A percentile compares a stretch with the other conserved stretches of the same genome.
These are phyloP conservation scores for Haberlea rhodopensis DNA, from an alignment of 257 asterid species.

Conservation along the genomic window DNA sequence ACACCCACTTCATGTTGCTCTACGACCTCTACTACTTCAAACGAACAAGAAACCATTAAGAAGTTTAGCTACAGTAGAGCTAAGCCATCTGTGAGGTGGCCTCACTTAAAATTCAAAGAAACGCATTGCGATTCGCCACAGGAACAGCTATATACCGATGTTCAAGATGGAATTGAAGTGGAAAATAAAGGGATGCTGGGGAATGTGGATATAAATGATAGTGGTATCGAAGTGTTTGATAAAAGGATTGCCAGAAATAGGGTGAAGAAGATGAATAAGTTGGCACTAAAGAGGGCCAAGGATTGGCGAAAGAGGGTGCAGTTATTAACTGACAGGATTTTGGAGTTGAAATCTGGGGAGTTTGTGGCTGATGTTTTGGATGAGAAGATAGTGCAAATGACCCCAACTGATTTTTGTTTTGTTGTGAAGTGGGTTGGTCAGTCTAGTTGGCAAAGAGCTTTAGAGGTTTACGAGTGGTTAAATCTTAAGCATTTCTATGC, in stretches of 20 bases:
- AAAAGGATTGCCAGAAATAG: slow-evolving; percentile 58
- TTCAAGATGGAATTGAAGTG: slow-evolving; percentile 27
- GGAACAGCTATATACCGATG: slow-evolving; percentile 20
- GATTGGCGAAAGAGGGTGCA: slow-evolving; percentile 90
- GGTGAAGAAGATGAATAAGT: slow-evolving; percentile 84
- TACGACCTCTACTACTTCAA: slow-evolving; percentile 40
- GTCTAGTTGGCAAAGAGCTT: slow-evolving; percentile 85
- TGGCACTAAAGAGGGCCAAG: slow-evolving; percentile 88
- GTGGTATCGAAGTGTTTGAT: slow-evolving; percentile 48
- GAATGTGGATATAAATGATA: slow-evolving; percentile 28
- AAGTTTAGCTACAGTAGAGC: slow-evolving; percentile 84
- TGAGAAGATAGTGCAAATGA: slow-evolving; percentile 90
- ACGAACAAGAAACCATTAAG: slow-evolving; percentile 44
- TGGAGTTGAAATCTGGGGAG: slow-evolving; percentile 66
- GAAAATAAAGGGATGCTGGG: slow-evolving; percentile 29
- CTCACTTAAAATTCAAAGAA: slow-evolving; percentile 66
- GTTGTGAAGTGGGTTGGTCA: slow-evolving; percentile 88
- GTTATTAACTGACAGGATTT: slow-evolving; percentile 65
- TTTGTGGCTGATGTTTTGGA: slow-evolving; percentile 95
- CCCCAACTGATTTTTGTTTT: slow-evolving; percentile 89
- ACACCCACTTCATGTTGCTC: slow-evolving; percentile 47
- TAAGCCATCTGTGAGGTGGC: slow-evolving; percentile 90
- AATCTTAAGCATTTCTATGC: slow-evolving; percentile 84
- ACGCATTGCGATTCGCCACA: slow-evolving; percentile 26
- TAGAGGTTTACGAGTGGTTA: slow-evolving; percentile 92